These are phyloP conservation scores for Haplosporangium sp. DNA, from an alignment of 371 early-diverging fungal species.

Conservation along the genomic window DNA sequence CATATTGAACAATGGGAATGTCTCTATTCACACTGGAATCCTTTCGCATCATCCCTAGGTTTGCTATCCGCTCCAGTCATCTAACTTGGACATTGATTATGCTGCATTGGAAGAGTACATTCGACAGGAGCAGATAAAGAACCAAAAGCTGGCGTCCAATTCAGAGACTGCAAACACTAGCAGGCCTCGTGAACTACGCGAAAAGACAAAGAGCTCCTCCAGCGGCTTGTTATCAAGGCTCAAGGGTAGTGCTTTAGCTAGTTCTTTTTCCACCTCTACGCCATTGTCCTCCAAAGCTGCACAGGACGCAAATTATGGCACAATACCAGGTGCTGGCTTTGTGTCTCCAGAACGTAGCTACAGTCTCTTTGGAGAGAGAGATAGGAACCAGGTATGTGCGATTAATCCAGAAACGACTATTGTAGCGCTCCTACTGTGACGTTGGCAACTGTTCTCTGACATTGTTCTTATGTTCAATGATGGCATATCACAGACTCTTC, in stretches of 20 bases:
- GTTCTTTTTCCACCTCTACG: conserved; percentile 20
- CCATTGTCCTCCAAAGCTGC: conserved; percentile 17
- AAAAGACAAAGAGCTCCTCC: conserved; percentile 15
- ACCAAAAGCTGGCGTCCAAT: conserved; percentile 24
- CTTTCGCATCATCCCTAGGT: conserved; percentile 19
- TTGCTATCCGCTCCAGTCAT: conserved; percentile 40
- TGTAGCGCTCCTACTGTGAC: not conserved
- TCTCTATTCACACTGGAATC: not conserved
- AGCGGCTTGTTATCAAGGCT: conserved; percentile 37
- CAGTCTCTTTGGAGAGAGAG: conserved; percentile 54
- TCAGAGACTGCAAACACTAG: conserved; percentile 9
- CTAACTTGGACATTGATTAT: conserved; percentile 37
- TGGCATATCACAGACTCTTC: conserved; percentile 32
- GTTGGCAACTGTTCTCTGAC: no score
- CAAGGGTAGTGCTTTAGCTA: conserved; percentile 14
- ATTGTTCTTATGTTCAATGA: not conserved
- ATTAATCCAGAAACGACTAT: not conserved
- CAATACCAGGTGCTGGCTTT: conserved; percentile 17
- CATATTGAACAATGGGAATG: not conserved
- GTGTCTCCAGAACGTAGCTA: conserved; percentile 37
- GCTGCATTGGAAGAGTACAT: conserved; percentile 48
- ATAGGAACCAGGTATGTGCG: conserved; percentile 35
- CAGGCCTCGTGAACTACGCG: conserved; percentile 5
- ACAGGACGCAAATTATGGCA: conserved; percentile 31
- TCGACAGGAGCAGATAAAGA: conserved; percentile 43